A percentile compares a stretch with the other conserved stretches of the same genome.
phyloP scores from a whole-genome alignment of 2,329 filamentous ascomycete genomes.

The Trichoderma sp. region DNA sequence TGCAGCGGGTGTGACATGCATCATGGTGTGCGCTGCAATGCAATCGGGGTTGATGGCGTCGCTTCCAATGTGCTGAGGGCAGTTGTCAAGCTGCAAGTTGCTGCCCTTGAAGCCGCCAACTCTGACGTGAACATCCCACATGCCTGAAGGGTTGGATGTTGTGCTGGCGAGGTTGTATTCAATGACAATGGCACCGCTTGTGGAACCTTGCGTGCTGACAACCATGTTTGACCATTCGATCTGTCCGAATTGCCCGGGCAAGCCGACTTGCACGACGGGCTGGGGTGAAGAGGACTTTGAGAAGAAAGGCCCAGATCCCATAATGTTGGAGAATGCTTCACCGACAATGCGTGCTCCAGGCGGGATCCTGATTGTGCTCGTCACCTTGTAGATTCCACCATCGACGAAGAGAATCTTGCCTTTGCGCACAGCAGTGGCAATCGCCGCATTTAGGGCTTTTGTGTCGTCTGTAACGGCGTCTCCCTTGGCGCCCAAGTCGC shows the following conservation, averaged over 20 bases:
- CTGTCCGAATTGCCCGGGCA: conserved; percentile 57
- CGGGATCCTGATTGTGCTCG: neutral
- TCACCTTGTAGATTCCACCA: neutral
- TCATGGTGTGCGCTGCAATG: conserved; percentile 42
- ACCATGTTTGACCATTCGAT: conserved; percentile 73
- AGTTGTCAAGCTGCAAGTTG: conserved; percentile 63
- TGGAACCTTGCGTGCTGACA: conserved; percentile 63
- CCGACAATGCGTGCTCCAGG: neutral
- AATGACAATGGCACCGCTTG: conserved; percentile 66
- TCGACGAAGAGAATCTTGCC: neutral
- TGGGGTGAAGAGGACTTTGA: conserved; percentile 53
- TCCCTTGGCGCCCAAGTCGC: neutral
- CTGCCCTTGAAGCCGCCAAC: conserved; percentile 71
- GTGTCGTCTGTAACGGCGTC: neutral
- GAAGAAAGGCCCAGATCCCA: conserved; percentile 56
- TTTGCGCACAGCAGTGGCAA: neutral
- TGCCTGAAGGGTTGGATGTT: conserved; percentile 42
- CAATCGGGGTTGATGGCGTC: conserved; percentile 33
- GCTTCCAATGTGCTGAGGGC: conserved; percentile 50
- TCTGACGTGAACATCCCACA: conserved; percentile 77
- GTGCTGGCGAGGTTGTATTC: conserved; percentile 64
- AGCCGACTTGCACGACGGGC: conserved; percentile 65
- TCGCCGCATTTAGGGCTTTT: neutral
- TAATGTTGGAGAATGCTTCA: conserved; percentile 38
- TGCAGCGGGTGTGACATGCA: conserved; percentile 40